Evolutionary conservation across 2,329 filamentous ascomycete species (phyloP), one percentile per base, ranked within the genome.

Genomic region (Sclerotiophoma versabilis): DNA sequence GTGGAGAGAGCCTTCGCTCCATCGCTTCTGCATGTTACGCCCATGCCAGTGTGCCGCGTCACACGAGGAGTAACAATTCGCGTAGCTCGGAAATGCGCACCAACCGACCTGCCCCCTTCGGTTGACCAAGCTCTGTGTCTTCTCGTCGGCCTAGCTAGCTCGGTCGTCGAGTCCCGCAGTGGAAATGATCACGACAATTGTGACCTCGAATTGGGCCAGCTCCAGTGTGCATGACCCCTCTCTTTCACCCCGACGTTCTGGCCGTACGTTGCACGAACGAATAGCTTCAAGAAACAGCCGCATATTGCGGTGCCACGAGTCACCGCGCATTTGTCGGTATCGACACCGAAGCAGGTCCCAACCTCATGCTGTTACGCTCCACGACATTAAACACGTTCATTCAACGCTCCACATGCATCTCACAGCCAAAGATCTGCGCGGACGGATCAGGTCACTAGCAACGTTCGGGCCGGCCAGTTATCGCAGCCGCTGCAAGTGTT

Each of bases 381-480:
- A 56, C 53, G 19, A 43, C 47, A 47, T 47, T 38, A 36, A 42
- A 50, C 53, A 51, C 53, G 53, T 47, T 50, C 46, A 42, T 49
- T 49, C 39, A 54, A 54, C 45, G 51, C 44, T 64, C 56, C 63
- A 63, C 65, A 58, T 63, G 44, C 71, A 71, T 58, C 63, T 56
- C 59, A 62, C 57, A 60, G 52, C 61, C 60, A 47, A 60, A 60
- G 71, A 75, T 75, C 73, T 66, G 58, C 71, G 50, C 30, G 54
- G 52, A 59, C 67, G 62, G 66, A 65, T 66, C 63, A 41, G 59
- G 66, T 68, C 62, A 66, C 55, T 62, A 70, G 63, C 60, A 73
- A 70, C 73, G 68, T 70, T 58, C 71, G 72, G 72, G 63, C 68
- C 72, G 73, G 69, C 66, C 68, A 73, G 63, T 73, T 72, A 75